Percentiles rank a stretch among this genome's conserved stretches.
Conservation (phyloP, 768 basidiomycete species). For the Lentinus tigrinus region DNA sequence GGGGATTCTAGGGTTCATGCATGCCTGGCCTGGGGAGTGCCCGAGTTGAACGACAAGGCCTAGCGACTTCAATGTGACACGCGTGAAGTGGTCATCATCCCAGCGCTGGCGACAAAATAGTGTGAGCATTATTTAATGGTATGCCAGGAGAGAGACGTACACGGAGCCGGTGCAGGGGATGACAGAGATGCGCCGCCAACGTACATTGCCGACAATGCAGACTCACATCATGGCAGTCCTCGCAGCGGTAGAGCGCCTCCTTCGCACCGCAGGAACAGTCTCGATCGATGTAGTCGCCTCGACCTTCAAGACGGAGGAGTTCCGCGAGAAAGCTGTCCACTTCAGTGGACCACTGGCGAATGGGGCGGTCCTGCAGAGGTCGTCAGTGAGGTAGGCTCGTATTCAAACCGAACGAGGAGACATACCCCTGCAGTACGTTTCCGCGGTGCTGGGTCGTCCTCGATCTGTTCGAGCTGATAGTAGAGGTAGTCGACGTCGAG, state of each 20-base stretch:
- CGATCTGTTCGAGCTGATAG: not conserved
- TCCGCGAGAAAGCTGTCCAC: not conserved
- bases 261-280: not conserved
- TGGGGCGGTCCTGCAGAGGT: not conserved
- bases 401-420: too few species aligned
- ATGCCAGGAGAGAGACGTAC: constrained; percentile 7
- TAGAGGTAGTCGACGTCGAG: not conserved
- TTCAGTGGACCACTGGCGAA: not conserved
- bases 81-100: not conserved
- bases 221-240: not conserved
- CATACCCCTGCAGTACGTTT: not conserved
- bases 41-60: constrained; percentile 28
- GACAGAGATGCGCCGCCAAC: not conserved
- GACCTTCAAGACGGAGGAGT: constrained; percentile 5
- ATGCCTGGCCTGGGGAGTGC: constrained; percentile 16
- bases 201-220: not conserved
- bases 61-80: constrained; percentile 9
- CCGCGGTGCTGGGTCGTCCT: not conserved
- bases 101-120: not conserved
- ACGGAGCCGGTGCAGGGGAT: constrained; percentile 21
- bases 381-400: not conserved
- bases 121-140: not conserved
- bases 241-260: not conserved
- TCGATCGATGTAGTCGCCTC: not conserved
- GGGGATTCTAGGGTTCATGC: constrained; percentile 1